Conservation (phyloP, 306 rosid genomes). For the Acacia acuminata region DNA sequence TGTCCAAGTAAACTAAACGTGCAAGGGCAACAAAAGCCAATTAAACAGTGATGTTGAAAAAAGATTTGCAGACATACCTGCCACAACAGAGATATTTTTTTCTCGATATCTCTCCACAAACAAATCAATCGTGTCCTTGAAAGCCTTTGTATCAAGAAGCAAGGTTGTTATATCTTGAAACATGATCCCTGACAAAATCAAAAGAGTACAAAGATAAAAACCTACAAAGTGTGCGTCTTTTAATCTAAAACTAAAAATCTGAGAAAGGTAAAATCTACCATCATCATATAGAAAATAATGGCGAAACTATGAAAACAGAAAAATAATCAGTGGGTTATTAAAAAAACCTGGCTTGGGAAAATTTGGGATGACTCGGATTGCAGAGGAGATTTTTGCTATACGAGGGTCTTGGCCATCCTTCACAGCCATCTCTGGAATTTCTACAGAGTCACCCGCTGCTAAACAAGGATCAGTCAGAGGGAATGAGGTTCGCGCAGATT, state of each 20-base stretch:
- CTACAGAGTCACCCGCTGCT: conserved; percentile 44
- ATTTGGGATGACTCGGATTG: conserved; percentile 87
- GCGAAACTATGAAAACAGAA: no score
- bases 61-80: conserved; percentile 54
- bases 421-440: conserved; percentile 61
- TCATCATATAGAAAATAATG: neutral
- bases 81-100: conserved; percentile 80
- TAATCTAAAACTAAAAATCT: conserved; percentile 8
- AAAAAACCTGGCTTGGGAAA: conserved; percentile 90
- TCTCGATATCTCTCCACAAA: conserved; percentile 93
- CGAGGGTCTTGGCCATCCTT: conserved; percentile 60
- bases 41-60: neutral
- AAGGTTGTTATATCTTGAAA: conserved; percentile 95
- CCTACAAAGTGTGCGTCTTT: neutral
- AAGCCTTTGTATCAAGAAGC: conserved; percentile 89
- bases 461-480: conserved; percentile 22
- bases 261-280: conserved; percentile 11
- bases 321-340: neutral
- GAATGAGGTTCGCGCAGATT: neutral
- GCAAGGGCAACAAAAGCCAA: neutral
- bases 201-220: neutral
- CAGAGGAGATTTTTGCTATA: conserved; percentile 61
- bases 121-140: conserved; percentile 88
- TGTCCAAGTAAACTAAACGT: neutral
- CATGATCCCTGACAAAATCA: conserved; percentile 70